Conservation (phyloP, 495 filamentous ascomycete species). For the Gamarada debralockiae region DNA sequence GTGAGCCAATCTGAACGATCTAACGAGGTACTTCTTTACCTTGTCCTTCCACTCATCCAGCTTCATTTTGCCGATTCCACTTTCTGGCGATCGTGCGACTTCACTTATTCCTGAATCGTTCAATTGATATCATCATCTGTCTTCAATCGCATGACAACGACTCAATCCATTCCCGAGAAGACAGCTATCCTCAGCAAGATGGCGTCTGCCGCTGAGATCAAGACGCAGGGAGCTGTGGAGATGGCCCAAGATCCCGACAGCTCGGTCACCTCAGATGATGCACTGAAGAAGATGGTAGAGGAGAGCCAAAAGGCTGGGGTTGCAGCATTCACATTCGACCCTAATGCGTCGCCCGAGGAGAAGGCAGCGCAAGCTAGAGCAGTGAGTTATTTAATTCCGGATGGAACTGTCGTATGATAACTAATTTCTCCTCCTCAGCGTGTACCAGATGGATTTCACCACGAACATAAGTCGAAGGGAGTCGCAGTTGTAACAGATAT, state of each 20-base stretch:
- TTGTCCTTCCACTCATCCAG: neutral
- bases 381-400: slow-evolving; percentile 48
- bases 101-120: neutral
- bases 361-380: slow-evolving; percentile 76
- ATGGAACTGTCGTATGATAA: slow-evolving; percentile 4
- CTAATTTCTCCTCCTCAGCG: slow-evolving; percentile 33
- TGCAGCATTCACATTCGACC: slow-evolving; percentile 80
- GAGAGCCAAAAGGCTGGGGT: slow-evolving; percentile 74
- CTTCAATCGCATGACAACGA: slow-evolving; percentile 9
- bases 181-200: slow-evolving; percentile 11
- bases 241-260: slow-evolving; percentile 65
- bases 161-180: neutral
- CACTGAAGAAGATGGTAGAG: slow-evolving; percentile 65
- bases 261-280: slow-evolving; percentile 61
- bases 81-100: too few species aligned
- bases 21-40: too few species aligned
- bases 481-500: slow-evolving; percentile 72
- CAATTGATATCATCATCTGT: neutral
- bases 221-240: slow-evolving; percentile 72
- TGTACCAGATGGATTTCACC: slow-evolving; percentile 60
- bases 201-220: slow-evolving; percentile 53
- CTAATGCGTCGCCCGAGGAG: slow-evolving; percentile 76
- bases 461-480: slow-evolving; percentile 59
- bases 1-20: too few species aligned
- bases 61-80: neutral